These are phyloP conservation scores for Russula emetica DNA, from an alignment of 768 basidiomycete species.

Conservation along the genomic window DNA sequence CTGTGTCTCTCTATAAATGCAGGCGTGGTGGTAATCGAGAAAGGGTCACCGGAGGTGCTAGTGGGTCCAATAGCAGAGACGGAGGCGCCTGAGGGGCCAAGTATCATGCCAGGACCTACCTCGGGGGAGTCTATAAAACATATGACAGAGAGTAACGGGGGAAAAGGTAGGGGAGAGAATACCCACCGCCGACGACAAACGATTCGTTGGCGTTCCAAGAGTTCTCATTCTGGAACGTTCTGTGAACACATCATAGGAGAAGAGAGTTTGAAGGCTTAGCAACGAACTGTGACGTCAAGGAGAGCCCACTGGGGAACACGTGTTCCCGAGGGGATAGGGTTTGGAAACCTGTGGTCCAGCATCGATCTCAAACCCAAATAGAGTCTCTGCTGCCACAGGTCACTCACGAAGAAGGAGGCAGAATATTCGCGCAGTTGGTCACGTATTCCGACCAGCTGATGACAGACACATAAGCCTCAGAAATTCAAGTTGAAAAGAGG, in stretches of 20 bases:
- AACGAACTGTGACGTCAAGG: constrained; percentile 3
- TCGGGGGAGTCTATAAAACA: not conserved
- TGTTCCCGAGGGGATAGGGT: not conserved
- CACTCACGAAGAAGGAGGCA: not conserved
- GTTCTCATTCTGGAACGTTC: not conserved
- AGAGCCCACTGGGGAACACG: constrained; percentile 5
- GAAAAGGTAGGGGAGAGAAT: not conserved
- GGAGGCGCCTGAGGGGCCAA: not conserved
- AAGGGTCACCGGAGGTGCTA: no score
- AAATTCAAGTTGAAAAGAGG: not conserved
- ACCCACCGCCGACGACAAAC: not conserved
- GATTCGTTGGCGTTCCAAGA: not conserved
- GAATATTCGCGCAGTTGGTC: not conserved
- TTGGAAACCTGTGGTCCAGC: constrained; percentile 3
- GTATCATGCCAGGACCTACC: not conserved
- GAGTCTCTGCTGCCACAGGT: no score
- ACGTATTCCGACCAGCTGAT: not conserved
- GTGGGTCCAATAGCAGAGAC: not conserved
- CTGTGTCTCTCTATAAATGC: not conserved
- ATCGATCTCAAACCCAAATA: not conserved
- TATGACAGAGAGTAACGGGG: not conserved
- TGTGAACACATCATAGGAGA: not conserved
- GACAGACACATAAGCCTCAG: not conserved
- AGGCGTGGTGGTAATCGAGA: not conserved
- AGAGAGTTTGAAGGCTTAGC: not conserved